These are phyloP conservation scores for Phytophthora capsici DNA, from an alignment of 352 stramenopile genomes.

Conservation along the genomic window DNA sequence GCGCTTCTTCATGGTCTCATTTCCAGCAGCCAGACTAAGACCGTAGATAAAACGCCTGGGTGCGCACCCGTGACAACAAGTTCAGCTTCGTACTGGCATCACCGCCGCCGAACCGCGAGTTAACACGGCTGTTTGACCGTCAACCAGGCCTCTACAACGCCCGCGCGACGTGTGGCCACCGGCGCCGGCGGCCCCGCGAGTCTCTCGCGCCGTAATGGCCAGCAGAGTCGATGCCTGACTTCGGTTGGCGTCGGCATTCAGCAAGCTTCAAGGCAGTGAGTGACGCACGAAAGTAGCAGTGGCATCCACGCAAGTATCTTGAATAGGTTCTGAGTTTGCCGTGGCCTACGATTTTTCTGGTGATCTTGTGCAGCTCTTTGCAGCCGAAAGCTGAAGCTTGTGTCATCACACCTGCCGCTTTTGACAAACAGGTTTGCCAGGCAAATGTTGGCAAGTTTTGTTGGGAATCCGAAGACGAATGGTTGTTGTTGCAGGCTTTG, in stretches of 20 bases:
- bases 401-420: conserved; percentile 1
- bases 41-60: conserved; percentile 9
- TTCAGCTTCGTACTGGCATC: conserved; percentile 26
- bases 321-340: conserved; percentile 25
- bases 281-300: conserved; percentile 5
- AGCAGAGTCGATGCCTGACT: conserved; percentile 14
- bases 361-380: conserved; percentile 19
- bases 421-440: not conserved
- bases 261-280: conserved; percentile 5
- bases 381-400: conserved; percentile 6
- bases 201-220: conserved; percentile 9
- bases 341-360: conserved; percentile 25
- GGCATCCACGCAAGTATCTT: conserved; percentile 17
- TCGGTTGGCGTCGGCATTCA: conserved; percentile 13
- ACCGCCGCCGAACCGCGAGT: conserved; percentile 11
- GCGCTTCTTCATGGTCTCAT: conserved; percentile 22
- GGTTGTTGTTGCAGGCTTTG: not conserved
- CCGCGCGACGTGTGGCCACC: not conserved
- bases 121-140: conserved; percentile 17
- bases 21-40: conserved; percentile 30
- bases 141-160: conserved; percentile 12
- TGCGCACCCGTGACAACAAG: conserved; percentile 34
- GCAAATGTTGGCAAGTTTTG: conserved; percentile 27
- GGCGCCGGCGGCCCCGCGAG: not conserved
- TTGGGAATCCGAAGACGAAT: not conserved